Evolutionary conservation across 2,329 filamentous ascomycete species (phyloP), one percentile per base, ranked within the genome.

Genomic region (Saccharata proteae): DNA sequence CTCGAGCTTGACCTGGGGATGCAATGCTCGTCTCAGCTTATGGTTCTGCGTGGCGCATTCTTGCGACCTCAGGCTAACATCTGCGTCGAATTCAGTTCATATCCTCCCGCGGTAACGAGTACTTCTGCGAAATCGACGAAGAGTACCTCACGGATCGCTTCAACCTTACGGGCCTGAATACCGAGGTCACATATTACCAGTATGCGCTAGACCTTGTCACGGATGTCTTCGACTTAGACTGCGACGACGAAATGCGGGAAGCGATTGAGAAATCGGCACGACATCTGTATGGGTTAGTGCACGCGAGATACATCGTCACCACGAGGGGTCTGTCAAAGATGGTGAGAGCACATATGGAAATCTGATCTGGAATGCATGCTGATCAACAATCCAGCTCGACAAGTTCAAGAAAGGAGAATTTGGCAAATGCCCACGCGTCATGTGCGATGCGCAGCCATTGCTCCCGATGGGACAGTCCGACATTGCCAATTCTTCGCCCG

Each of bases 91-190:
- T n/a, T n/a, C 52, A 98, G 90, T 98, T 98, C 58, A 94, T 96
- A 48, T 94, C 88, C 4, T 93, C 86, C 5, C 75, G 90, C 34
- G 90, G 90, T 43, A 96, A 98, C 61, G 90, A 98, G 57, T 98
- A 98, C 62, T 98, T 96, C 51, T 98, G 90, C 71, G 90, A 98
- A 55, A 96, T 98, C 49, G 90, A 98, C 59, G 90, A 98, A 57
- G 90, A 98, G 49, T 98, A 98, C 59, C 71, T 98, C 27, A 96
- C 86, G 30, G 90, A 98, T 57, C 78, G 90, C 30, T 98, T 98
- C 71, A 98, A 98, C 61, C 67, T 98, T 39, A 98, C 90, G 1
- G 90, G 90, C 21, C 72, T 98, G 30, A 94, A 96, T 61, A 88
- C 84, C 20, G 90, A 98, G 55, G 90, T 98, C 10, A 83, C 93